phyloP scores from a whole-genome alignment of 257 asterid genomes.

The Scutellaria barbata region DNA sequence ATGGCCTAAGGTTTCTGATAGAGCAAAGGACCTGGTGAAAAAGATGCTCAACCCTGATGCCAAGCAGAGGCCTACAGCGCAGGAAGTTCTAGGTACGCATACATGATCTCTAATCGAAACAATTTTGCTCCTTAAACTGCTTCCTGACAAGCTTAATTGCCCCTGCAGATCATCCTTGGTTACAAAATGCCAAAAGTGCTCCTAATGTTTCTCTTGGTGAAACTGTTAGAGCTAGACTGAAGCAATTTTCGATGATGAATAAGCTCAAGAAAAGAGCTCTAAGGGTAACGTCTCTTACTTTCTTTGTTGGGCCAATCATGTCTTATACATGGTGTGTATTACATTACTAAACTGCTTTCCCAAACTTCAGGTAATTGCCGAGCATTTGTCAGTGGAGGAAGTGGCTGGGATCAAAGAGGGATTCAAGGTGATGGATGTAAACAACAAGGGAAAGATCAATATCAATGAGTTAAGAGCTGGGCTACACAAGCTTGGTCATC shows the following conservation, averaged over 20 bases:
- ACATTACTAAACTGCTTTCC: conserved; percentile 15
- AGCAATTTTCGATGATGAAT: conserved; percentile 67
- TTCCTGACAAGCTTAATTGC: conserved; percentile 29
- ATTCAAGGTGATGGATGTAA: conserved; percentile 59
- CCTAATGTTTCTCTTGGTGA: conserved; percentile 68
- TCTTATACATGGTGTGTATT: not conserved
- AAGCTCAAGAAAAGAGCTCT: conserved; percentile 68
- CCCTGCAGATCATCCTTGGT: conserved; percentile 64
- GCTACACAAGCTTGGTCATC: conserved; percentile 64
- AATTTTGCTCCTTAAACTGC: not conserved
- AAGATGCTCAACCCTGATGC: conserved; percentile 66
- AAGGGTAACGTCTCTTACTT: conserved; percentile 45
- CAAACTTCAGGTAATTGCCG: conserved; percentile 58
- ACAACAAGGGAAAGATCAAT: conserved; percentile 59
- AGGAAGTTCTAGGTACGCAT: conserved; percentile 57
- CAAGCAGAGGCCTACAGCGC: conserved; percentile 51
- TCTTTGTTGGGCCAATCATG: not conserved
- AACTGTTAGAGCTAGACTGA: conserved; percentile 64
- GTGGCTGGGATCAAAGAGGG: conserved; percentile 59
- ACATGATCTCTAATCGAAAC: not conserved
- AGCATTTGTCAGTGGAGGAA: conserved; percentile 65
- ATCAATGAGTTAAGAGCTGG: conserved; percentile 55
- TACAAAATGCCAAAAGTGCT: conserved; percentile 55
- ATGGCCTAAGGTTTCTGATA: conserved; percentile 68
- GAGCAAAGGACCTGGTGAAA: conserved; percentile 62